Base-by-base conservation (phyloP, 176 grass and related monocot species). In the Pharus latifolius region DNA sequence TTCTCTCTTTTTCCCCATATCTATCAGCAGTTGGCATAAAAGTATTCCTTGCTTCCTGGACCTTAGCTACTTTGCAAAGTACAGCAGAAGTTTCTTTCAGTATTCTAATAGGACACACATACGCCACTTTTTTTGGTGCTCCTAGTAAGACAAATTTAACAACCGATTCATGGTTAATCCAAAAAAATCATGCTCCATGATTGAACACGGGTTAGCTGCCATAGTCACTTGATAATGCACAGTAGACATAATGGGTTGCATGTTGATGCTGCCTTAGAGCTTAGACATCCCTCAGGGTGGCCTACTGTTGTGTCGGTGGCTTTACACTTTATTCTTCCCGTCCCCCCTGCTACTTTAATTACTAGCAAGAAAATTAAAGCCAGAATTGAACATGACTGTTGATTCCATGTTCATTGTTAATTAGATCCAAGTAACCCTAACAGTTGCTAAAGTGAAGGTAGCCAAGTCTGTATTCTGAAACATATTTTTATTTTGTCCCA, bases 321-420 rank as follows among this genome's bases (percentile, higher is more conserved):
- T 93, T 91, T 94, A 37, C 84, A 73, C 90, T 99, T 99, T 99
- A 91, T 99, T 95, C 84, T 69, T 49, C 53, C 44, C 50, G 40
- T 54, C 59, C 40, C 54, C 66, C 75, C 37, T 45, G 27, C 42
- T 79, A 55, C 44, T 80, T 82, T 86, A 65, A 41, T 69, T 55
- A 28, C 5, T 48, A 57, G 70, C 64, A 49, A 79, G 79, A 55
- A 28, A 65, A 6, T 47, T 42, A 57, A 66, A 81, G 52, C 4
- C 41, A 24, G 10, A 58, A 63, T 23, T 32, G 31, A 80, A 63
- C 12, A 67, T 10, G 40, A 74, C 43, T 69, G 16, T 1, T 34
- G 10, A 64, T 64, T 11, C 17, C 58, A 56, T 77, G 48, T 47
- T 40, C 46, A 70, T 18, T 70, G 56, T 62, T 48, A 62, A 58